Evolutionary conservation across 768 basidiomycete species (phyloP), one percentile per base, ranked within the genome.

Genomic region (Pleurotus platypus): DNA sequence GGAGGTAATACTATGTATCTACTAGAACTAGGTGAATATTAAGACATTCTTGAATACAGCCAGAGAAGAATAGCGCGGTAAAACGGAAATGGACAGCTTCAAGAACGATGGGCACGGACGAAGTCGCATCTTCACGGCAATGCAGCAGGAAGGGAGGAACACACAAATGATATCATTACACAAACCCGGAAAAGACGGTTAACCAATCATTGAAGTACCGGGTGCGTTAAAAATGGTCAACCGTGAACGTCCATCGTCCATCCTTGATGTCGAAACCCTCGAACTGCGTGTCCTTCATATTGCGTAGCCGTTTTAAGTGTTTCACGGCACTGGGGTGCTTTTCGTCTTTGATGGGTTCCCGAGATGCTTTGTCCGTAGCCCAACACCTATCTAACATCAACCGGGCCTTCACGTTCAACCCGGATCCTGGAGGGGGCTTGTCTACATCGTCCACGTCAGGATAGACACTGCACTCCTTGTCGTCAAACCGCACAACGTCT

Each of bases 391-490:
- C 73, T 45, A 99, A 74, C 46, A 81, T 77, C 62, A 99, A 83
- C 57, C 78, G 79, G 18, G 95, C 92, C 27, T 81, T 85, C 20
- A 95, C 94, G 66, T 98, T 98, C 56, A 99, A 76, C 38, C 97
- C 97, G 18, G 85, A 77, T 13, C 94, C 93, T 18, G 85, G 80
- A 8, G 84, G 79, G 0, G 93, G 92, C 71, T 95, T 95, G 64
- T 90, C 86, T 46, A 80, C 82, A n/a, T 90, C 87, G 51, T 89
- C 87, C 57, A 84, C 85, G 59, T 96, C 94, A 1, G 94, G 92
- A 70, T 99, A 98, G 38, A 98, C 94, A 48, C 85, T 89, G 66
- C 92, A 91, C 69, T 95, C 93, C 77, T 90, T 91, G 69, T 93
- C 87, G 58, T 91, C 88, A 68, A 99, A 95, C 46, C 87, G 80